phyloP scores from a whole-genome alignment of 2,329 filamentous ascomycete genomes.

The Colletotrichum musae region DNA sequence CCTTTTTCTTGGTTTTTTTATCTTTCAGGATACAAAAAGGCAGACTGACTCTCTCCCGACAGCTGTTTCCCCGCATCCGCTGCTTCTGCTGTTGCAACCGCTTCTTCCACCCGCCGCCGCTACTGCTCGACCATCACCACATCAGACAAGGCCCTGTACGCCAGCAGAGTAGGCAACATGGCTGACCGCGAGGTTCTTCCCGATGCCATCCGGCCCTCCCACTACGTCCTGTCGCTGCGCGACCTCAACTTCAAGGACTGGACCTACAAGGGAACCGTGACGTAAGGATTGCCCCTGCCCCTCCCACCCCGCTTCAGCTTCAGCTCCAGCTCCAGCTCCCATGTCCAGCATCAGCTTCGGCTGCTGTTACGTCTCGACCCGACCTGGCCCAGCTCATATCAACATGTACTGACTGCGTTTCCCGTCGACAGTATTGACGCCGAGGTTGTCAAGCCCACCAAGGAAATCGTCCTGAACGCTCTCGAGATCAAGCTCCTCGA shows the following conservation, averaged over 20 bases:
- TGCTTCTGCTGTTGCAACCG: neutral
- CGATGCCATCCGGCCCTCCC: conserved; percentile 79
- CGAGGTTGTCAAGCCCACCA: conserved; percentile 79
- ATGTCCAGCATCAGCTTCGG: neutral
- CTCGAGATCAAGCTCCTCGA: conserved; percentile 84
- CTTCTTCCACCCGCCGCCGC: conserved; percentile 20
- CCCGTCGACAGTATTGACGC: conserved; percentile 74
- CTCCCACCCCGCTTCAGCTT: conserved; percentile 27
- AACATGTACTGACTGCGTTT: conserved; percentile 9
- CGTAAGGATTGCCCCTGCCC: conserved; percentile 54
- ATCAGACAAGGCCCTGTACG: conserved; percentile 44
- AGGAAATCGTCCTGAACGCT: conserved; percentile 86
- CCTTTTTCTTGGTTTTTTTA: conserved; percentile 1
- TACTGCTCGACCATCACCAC: conserved; percentile 46
- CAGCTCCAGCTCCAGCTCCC: neutral
- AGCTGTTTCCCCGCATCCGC: conserved; percentile 24
- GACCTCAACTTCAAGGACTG: conserved; percentile 82
- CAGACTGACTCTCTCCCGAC: conserved; percentile 27
- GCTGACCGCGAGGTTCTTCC: conserved; percentile 75
- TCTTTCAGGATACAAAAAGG: neutral
- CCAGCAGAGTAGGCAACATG: conserved; percentile 56
- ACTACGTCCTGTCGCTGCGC: conserved; percentile 87
- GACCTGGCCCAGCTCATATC: neutral
- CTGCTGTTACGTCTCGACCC: no score
- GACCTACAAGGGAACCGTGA: conserved; percentile 87